Percentiles rank a stretch among this genome's conserved stretches.
These are phyloP conservation scores for Pezicula carpinea DNA, from an alignment of 2,329 filamentous ascomycete species.

Conservation along the genomic window DNA sequence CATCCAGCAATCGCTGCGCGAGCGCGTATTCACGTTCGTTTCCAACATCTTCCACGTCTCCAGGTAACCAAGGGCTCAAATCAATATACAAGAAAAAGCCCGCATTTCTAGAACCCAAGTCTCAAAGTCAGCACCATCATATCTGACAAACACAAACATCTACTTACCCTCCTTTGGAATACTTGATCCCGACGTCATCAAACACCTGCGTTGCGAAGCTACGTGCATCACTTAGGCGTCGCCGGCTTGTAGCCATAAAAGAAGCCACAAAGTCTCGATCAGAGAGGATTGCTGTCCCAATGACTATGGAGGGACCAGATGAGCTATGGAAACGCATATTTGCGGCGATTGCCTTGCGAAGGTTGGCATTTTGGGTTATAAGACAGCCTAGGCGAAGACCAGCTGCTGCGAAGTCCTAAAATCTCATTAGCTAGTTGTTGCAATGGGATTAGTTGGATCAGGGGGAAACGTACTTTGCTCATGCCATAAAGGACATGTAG, in stretches of 20 bases:
- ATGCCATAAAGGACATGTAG: slow-evolving; percentile 36
- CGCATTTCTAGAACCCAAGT: slow-evolving; percentile 5
- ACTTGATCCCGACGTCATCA: slow-evolving; percentile 36
- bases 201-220: slow-evolving; percentile 34
- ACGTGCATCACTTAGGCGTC: slow-evolving; percentile 36
- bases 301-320: slow-evolving; percentile 38
- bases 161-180: slow-evolving; percentile 27
- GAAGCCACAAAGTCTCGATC: slow-evolving; percentile 38
- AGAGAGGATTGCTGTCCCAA: slow-evolving; percentile 41
- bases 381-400: slow-evolving; percentile 37
- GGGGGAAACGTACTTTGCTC: slow-evolving; percentile 12
- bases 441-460: background rate
- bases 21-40: slow-evolving; percentile 9
- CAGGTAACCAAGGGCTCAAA: slow-evolving; percentile 17
- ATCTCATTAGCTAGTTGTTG: no score
- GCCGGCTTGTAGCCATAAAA: slow-evolving; percentile 38
- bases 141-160: no score
- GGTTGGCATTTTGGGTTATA: slow-evolving; percentile 28
- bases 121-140: background rate
- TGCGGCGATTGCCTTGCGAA: slow-evolving; percentile 32
- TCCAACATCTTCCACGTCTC: slow-evolving; percentile 1
- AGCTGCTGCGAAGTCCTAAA: slow-evolving; percentile 39
- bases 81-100: slow-evolving; percentile 9
- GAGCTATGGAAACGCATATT: slow-evolving; percentile 43
- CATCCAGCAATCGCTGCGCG: slow-evolving; percentile 11